phyloP scores from a whole-genome alignment of 2,329 filamentous ascomycete species.

The Arthrobotrys iridis region DNA sequence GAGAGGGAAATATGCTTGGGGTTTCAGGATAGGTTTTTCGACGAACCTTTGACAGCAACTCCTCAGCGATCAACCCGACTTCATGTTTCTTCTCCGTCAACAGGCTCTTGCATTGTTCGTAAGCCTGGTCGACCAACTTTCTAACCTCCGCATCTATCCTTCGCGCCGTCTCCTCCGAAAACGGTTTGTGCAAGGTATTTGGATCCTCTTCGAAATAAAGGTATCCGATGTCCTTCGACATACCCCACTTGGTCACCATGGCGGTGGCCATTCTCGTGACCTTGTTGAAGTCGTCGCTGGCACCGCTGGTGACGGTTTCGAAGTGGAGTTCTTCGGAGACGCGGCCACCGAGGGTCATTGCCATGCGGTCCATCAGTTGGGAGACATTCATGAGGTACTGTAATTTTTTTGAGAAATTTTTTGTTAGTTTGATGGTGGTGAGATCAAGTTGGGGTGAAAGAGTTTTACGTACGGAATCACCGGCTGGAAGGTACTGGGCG shows the following conservation, averaged over 20 bases:
- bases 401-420: background rate
- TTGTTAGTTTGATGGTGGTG: conserved; percentile 14
- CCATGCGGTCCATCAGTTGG: conserved; percentile 99
- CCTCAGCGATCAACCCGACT: conserved; percentile 89
- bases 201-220: conserved; percentile 86
- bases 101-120: conserved; percentile 86
- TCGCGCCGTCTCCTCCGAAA: conserved; percentile 91
- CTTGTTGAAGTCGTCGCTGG: conserved; percentile 97
- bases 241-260: conserved; percentile 99
- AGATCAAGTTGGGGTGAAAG: background rate
- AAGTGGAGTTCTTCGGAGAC: conserved; percentile 97
- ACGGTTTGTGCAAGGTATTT: conserved; percentile 89
- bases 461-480: conserved; percentile 69
- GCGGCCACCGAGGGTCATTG: conserved; percentile 96
- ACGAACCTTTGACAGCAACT: conserved; percentile 77
- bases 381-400: conserved; percentile 90
- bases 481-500: conserved; percentile 92
- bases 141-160: conserved; percentile 92
- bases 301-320: conserved; percentile 92
- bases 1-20: no score
- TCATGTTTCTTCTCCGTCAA: conserved; percentile 86
- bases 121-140: conserved; percentile 89
- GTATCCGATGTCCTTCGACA: conserved; percentile 93
- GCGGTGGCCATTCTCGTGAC: conserved; percentile 93
- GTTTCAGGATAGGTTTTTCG: no score